These are phyloP conservation scores for Neurospora sp. DNA, from an alignment of 495 filamentous ascomycete genomes.

Conservation along the genomic window DNA sequence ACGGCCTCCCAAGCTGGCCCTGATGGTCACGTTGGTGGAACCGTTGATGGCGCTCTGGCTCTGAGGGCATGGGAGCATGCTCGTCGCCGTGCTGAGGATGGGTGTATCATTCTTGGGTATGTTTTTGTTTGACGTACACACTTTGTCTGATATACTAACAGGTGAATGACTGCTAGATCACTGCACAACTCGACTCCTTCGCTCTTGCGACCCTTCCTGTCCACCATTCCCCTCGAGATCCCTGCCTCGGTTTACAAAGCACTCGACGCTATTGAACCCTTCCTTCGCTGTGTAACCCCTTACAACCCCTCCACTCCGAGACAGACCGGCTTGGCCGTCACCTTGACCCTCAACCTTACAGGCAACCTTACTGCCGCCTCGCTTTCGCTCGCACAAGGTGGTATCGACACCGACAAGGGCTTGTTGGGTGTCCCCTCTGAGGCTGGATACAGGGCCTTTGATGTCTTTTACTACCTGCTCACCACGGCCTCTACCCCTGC, in stretches of 20 bases:
- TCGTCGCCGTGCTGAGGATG: slow-evolving; percentile 86
- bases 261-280: slow-evolving; percentile 69
- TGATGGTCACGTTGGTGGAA: slow-evolving; percentile 60
- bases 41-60: slow-evolving; percentile 69
- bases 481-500: slow-evolving; percentile 82
- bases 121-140: slow-evolving; percentile 7
- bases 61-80: slow-evolving; percentile 94
- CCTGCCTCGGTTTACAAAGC: slow-evolving; percentile 65
- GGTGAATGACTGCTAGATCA: slow-evolving; percentile 43
- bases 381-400: slow-evolving; percentile 72
- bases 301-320: slow-evolving; percentile 77
- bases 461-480: slow-evolving; percentile 94
- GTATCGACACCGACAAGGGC: slow-evolving; percentile 74
- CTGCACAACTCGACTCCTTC: slow-evolving; percentile 84
- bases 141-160: background rate
- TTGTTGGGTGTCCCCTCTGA: slow-evolving; percentile 72
- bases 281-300: slow-evolving; percentile 77
- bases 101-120: slow-evolving; percentile 82
- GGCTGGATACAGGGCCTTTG: slow-evolving; percentile 83
- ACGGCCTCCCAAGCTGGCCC: slow-evolving; percentile 57
- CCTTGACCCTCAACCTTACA: slow-evolving; percentile 68
- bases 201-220: slow-evolving; percentile 68
- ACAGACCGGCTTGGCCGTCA: slow-evolving; percentile 70
- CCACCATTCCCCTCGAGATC: slow-evolving; percentile 65
- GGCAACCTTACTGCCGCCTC: slow-evolving; percentile 68